Conservation (phyloP, 2,329 filamentous ascomycete species). For the Colletotrichum kahawae region DNA sequence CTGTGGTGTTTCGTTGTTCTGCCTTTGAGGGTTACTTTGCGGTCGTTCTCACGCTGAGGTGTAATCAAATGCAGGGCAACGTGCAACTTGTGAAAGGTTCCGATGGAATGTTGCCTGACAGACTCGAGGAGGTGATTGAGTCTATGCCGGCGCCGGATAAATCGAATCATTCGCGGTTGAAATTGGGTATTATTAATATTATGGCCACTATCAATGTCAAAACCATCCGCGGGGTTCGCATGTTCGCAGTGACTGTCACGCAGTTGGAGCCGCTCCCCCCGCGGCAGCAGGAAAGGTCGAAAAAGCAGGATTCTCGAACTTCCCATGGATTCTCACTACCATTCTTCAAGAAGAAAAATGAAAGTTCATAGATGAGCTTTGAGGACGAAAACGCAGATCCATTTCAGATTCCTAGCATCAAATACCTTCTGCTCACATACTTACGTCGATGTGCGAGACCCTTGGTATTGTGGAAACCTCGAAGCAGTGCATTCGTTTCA, state of each 20-base stretch:
- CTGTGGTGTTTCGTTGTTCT: background rate
- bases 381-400: rapidly evolving
- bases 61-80: background rate
- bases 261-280: background rate
- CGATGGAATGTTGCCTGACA: background rate
- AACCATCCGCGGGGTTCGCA: background rate
- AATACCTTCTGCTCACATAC: no score
- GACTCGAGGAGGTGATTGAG: background rate
- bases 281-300: rapidly evolving
- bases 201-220: background rate
- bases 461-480: no score
- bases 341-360: background rate
- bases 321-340: background rate
- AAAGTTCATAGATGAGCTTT: rapidly evolving
- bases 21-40: background rate
- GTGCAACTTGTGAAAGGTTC: background rate
- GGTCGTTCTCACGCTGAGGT: rapidly evolving
- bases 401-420: no score
- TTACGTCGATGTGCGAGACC: no score
- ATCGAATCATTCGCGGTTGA: background rate
- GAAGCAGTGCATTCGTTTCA: no score
- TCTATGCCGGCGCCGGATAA: background rate
- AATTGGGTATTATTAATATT: rapidly evolving
- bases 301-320: rapidly evolving
- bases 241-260: background rate